Base-by-base conservation (phyloP, 176 grass and related monocot species). In the Carex scoparia region DNA sequence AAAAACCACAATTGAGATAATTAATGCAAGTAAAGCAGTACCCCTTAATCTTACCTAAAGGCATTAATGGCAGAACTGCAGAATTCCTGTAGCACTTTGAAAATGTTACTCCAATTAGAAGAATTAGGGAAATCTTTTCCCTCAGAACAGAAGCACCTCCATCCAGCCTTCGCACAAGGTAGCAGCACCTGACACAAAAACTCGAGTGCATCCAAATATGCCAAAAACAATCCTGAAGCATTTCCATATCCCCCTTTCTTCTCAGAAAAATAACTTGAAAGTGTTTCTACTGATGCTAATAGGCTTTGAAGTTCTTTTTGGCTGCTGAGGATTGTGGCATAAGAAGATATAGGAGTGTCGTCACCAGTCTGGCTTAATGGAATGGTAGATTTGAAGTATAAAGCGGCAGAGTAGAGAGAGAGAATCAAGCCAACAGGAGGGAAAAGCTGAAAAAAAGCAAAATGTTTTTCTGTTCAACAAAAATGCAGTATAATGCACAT, bases 121-220 rank as follows among this genome's bases (percentile, higher is more conserved):
- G 66, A 87, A 91, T 57, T 35, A 65, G n/a, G 27, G 30, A 78
- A 82, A 58, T 61, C 7, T 75, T 79, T 88, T 91, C 69, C 86
- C 65, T 88, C 87, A 74, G 78, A 80, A 77, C 73, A 55, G n/a
- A 94, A 92, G 56, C 62, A 49, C 55, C 88, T 89, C 90, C 89
- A 94, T 81, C 81, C 30, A 78, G 70, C 16, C 84, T 88, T 87
- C 35, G 10, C 90, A 79, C 86, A 85, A 23, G 83, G 85, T 65
- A 87, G 61, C 57, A 94, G 80, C 51, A 90, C 70, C 89, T 92
- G 94, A 84, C 94, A 89, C 19, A 89, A 56, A 87, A 92, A 92
- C 48, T 89, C 92, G 44, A 97, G 88, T 4, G 92, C 88, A 84
- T 97, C 92, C 62, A 97, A 62, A 77, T 94, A 97, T 58, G 89